Base-by-base conservation (phyloP, 768 basidiomycete species). In the Kondoa malvinella region DNA sequence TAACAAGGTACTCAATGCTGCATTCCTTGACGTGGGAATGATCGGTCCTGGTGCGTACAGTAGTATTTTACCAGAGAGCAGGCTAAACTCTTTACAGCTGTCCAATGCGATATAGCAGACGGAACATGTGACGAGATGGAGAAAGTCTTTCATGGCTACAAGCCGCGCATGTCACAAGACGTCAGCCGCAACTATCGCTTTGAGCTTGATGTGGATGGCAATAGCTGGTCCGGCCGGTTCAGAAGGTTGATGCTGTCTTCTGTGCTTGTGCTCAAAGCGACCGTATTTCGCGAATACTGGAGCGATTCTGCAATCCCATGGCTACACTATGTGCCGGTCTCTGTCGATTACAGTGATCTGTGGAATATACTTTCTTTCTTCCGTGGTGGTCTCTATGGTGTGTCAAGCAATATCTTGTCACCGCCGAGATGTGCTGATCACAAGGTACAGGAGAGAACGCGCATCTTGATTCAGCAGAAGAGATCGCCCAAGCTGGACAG, bases 281-380 rank as follows among this genome's bases (percentile, higher is more conserved):
- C 68, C n/a, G 21, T 59, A n/a, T 61, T 32, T 29, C 25, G 3
- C 25, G 30, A 27, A 26, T 66, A n/a, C 26, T 57, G 40, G 32
- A 57, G 34, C 1, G 3, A 29, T 31, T 56, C 32, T 62, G 66
- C 21, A 21, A 67, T 70, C n/a, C 69, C 69, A 34, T 96, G 92
- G 86, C 84, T 74, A 30, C 82, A 78, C 66, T 75, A 71, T 71
- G 67, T 73, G 59, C 74, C 74, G 16, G 60, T 75, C 69, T 70
- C 73, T 57, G 71, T 75, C 62, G 74, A 75, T 68, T 75, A 75
- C 67, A 71, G 71, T 57, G 74, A 75, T 70, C 64, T 89, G 2
- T 83, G 87, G 73, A 88, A 90, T 72, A 78, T 83, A 2, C 79
- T 87, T 56, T 76, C 83, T 1, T 90, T 90, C 78, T 88, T 88